Evolutionary conservation across 2,329 filamentous ascomycete genomes (phyloP), one percentile per base, ranked within the genome.

Genomic region (Fonsecaea nubica): DNA sequence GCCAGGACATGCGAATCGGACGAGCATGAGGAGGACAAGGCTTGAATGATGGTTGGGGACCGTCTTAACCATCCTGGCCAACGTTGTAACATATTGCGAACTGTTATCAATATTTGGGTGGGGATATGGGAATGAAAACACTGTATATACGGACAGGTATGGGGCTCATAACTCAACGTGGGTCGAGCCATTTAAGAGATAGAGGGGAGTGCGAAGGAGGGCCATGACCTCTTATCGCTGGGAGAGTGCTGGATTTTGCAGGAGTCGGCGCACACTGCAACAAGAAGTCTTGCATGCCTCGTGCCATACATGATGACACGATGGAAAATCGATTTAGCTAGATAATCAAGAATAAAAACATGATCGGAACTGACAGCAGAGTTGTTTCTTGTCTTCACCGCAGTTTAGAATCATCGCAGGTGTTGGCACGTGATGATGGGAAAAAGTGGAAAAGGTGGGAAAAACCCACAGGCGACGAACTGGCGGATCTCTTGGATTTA

Each of bases 21-120:
- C 12, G 54, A 59, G 21, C 12, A 50, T 50, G 38, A 10, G 32
- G 21, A 7, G 50, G 50, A 58, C 1, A 33, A 35, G 30, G 38
- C 25, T 30, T 10, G 36, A 54, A 50, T 25, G 18, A 33, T 30
- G 45, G 18, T 50, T 25, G 45, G 9, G 25, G 45, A 38, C 25
- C 4, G 8, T 30, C 3, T 45, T 21, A 35, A 15, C 15, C 58
- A 38, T 52, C 36, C 18, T 48, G 18, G 58, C n/a, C 2, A 42
- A 25, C 18, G 58, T 54, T 61, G 58, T 61, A 61, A 48, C 45
- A 50, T 65, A 59, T 53, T 10, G 45, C n/a, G 30, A 61, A 3
- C 38, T 42, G 58, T 25, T 40, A 61, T 40, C 32, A 53, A 8
- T 32, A 60, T 50, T 40, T 40, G 60, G 62, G 33, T 33, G 30